phyloP scores from a whole-genome alignment of 768 basidiomycete genomes.

The Leccinum uliginosum region DNA sequence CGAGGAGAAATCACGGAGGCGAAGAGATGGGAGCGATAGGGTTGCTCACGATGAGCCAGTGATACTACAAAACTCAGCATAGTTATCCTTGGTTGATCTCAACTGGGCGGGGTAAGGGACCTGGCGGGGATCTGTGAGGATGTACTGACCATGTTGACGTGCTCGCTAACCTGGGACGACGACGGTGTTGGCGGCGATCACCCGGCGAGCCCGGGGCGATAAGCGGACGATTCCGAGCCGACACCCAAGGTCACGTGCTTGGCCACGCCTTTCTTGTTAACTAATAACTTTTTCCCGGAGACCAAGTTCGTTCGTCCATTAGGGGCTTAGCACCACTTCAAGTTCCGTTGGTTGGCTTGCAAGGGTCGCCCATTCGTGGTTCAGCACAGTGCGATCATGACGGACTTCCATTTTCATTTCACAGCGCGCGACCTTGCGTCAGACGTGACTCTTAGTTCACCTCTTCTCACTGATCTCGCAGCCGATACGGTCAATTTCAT shows the following conservation, averaged over 20 bases:
- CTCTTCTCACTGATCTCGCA: conserved; percentile 13
- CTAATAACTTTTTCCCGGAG: background rate
- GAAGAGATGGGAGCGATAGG: background rate
- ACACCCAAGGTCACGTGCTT: conserved; percentile 18
- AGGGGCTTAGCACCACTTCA: conserved; percentile 8
- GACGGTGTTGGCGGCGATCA: background rate
- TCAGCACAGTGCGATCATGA: conserved; percentile 6
- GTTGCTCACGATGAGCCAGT: conserved; percentile 68
- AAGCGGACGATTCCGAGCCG: conserved; percentile 20
- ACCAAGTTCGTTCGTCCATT: background rate
- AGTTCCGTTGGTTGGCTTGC: conserved; percentile 12
- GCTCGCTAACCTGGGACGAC: conserved; percentile 5
- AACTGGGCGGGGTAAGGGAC: conserved; percentile 18
- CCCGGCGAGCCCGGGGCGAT: conserved; percentile 8
- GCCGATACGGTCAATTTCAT: conserved; percentile 11
- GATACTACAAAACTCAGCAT: conserved; percentile 57
- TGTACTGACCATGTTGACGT: conserved; percentile 22
- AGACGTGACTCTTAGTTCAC: background rate
- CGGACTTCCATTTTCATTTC: conserved; percentile 22
- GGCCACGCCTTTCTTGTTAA: background rate
- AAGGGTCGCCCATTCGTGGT: conserved; percentile 12
- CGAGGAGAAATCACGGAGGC: conserved; percentile 4
- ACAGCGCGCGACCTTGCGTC: conserved; percentile 6
- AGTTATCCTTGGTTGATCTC: conserved; percentile 36
- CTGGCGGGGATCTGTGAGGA: background rate